Percentiles rank a stretch among this genome's conserved stretches.
These are phyloP conservation scores for Prosopis cineraria DNA, from an alignment of 306 rosid species.

Conservation along the genomic window DNA sequence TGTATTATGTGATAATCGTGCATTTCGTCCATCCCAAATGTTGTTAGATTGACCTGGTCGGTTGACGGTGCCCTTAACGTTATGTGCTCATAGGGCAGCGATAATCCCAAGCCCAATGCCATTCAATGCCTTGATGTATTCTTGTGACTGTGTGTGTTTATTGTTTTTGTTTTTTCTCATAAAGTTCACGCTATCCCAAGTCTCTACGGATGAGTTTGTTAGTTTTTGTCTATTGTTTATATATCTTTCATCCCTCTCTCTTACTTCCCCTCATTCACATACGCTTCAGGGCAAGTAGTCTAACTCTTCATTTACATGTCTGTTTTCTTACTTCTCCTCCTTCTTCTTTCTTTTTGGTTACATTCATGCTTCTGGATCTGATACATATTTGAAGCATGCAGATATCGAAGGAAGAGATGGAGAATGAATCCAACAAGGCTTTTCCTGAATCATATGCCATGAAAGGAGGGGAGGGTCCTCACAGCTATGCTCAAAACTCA, in stretches of 20 bases:
- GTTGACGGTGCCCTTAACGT: too few relatives aligned
- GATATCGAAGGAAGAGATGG: background rate
- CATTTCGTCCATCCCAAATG: too few relatives aligned
- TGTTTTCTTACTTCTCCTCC: background rate
- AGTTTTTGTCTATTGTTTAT: background rate
- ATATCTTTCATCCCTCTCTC: background rate
- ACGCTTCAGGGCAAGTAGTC: background rate
- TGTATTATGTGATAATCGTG: too few relatives aligned
- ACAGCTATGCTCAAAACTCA: slow-evolving; percentile 48
- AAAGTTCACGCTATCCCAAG: background rate
- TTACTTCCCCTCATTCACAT: background rate
- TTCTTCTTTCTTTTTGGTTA: background rate
- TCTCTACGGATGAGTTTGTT: background rate
- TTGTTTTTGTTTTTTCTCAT: too few relatives aligned
- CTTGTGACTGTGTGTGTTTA: too few relatives aligned
- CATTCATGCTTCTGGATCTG: background rate
- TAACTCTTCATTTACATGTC: background rate
- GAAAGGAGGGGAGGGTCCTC: slow-evolving; percentile 47
- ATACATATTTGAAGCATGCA: slow-evolving; percentile 4
- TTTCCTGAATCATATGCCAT: slow-evolving; percentile 27
- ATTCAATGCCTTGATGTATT: too few relatives aligned
- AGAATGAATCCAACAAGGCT: slow-evolving; percentile 2
- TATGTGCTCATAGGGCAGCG: too few relatives aligned
- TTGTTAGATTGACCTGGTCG: too few relatives aligned
- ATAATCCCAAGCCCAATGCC: background rate